Percentiles rank a stretch among this genome's conserved stretches.
These are phyloP conservation scores for Mycena kentingensis DNA, from an alignment of 768 basidiomycete genomes.

Conservation along the genomic window DNA sequence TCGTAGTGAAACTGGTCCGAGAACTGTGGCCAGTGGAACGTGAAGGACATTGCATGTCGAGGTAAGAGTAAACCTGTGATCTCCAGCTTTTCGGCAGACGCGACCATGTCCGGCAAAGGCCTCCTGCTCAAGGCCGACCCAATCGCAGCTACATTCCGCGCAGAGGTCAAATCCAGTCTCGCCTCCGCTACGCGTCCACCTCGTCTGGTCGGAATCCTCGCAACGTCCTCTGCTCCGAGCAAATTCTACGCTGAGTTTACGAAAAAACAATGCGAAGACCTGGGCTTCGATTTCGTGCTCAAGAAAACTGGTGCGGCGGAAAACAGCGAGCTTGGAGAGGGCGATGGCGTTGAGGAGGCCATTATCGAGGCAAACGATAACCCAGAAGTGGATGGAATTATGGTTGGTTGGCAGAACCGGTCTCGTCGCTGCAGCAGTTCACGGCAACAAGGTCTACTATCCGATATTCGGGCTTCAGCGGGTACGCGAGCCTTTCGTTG, in stretches of 20 bases:
- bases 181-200: conserved; percentile 46
- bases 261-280: conserved; percentile 81
- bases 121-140: conserved; percentile 78
- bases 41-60: conserved; percentile 66
- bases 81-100: conserved; percentile 11
- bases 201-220: conserved; percentile 88
- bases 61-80: background rate
- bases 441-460: conserved; percentile 77
- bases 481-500: conserved; percentile 46
- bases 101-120: conserved; percentile 53
- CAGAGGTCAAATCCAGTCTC: conserved; percentile 62
- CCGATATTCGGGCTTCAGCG: conserved; percentile 91
- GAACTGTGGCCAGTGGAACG: conserved; percentile 96
- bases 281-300: conserved; percentile 87
- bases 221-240: conserved; percentile 80
- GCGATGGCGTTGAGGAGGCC: conserved; percentile 93
- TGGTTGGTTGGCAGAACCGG: conserved; percentile 56
- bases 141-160: conserved; percentile 69
- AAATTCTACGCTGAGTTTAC: conserved; percentile 89
- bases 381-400: conserved; percentile 82
- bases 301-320: conserved; percentile 67
- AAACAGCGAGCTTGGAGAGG: conserved; percentile 60
- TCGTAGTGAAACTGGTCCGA: conserved; percentile 95
- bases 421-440: background rate
- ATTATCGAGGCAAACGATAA: conserved; percentile 96